These are phyloP conservation scores for Populus ilicifolia DNA, from an alignment of 345 rosid genomes.

Conservation along the genomic window DNA sequence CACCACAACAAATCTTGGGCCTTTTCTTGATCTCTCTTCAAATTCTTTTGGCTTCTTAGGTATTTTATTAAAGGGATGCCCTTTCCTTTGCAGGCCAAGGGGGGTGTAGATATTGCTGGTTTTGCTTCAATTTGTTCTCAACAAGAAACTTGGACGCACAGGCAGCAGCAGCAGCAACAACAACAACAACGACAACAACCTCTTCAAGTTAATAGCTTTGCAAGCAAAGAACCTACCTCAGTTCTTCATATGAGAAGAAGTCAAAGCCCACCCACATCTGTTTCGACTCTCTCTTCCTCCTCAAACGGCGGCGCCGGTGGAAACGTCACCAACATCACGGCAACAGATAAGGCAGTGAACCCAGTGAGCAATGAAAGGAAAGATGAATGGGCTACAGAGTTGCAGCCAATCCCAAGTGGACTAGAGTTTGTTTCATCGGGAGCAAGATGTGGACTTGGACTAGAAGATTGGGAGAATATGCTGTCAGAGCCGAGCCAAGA, in stretches of 20 bases:
- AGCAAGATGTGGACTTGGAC: conserved; percentile 42
- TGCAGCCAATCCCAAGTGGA: conserved; percentile 34
- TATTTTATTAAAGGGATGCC: conserved; percentile 28
- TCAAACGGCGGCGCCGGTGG: conserved; percentile 40
- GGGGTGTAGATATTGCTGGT: conserved; percentile 30
- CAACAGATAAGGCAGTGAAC: conserved; percentile 11
- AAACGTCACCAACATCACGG: conserved; percentile 18
- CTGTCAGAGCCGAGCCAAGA: conserved; percentile 45
- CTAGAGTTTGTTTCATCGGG: conserved; percentile 30
- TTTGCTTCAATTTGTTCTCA: conserved; percentile 36
- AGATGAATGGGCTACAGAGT: conserved; percentile 46
- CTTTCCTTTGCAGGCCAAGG: conserved; percentile 36
- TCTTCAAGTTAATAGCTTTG: conserved; percentile 22
- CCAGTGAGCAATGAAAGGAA: conserved; percentile 22
- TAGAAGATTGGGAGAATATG: conserved; percentile 52
- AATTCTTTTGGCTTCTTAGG: background rate
- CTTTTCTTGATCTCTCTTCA: conserved; percentile 13
- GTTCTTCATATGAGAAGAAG: conserved; percentile 59
- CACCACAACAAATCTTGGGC: conserved; percentile 1
- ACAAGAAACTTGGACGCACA: conserved; percentile 31
- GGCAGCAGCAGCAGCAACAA: conserved; percentile 13
- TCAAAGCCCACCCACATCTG: conserved; percentile 62
- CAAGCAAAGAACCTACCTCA: conserved; percentile 30
- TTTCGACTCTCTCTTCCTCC: conserved; percentile 63
- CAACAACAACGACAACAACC: conserved; percentile 18